Evolutionary conservation across 805 yeast species (phyloP), one percentile per base, ranked within the genome.

Genomic region (Saccharomycopsis selenospora): DNA sequence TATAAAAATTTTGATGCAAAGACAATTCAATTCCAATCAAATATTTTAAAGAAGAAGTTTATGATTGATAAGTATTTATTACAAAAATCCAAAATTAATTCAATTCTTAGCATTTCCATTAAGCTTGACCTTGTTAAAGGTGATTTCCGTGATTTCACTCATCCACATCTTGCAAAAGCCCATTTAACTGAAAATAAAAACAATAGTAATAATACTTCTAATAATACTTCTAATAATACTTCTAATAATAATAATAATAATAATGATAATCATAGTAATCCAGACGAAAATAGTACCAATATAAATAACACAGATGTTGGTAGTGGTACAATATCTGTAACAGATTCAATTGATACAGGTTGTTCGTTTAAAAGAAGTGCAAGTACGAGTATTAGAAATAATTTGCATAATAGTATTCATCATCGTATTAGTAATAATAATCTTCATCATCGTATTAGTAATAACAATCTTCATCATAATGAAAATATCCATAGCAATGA

Each of bases 81-180:
- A 30, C 82, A 82, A 57, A 75, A 86, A 24, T 83, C 95, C 1
- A 86, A 87, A 55, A 79, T 91, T 17, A 91, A 91, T 62, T 82
- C 95, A 2, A 83, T 87, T n/a, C 63, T 84, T 36, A 80, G 75
- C 51, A 52, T 87, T 38, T 72, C 81, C 1, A 66, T 85, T n/a
- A 68, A 69, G 3, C 63, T 85, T 56, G 70, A 68, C 38, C 59
- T 70, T 40, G 55, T 67, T 28, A 64, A 71, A 55, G 77, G 76
- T n/a, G 58, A 70, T 58, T 56, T 70, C 55, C 47, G 66, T 50
- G 57, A 78, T 67, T 54, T 71, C 61, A 47, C 67, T 17, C 24
- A 41, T 14, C 8, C 26, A 14, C 13, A 18, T 13, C 11, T 18
- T 20, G 22, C 25, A 20, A 4, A 23, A 18, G n/a, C 25, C 25